Conservation (phyloP, 176 grass and related monocot genomes). For the barley (Hordeum vulgare) region DNA sequence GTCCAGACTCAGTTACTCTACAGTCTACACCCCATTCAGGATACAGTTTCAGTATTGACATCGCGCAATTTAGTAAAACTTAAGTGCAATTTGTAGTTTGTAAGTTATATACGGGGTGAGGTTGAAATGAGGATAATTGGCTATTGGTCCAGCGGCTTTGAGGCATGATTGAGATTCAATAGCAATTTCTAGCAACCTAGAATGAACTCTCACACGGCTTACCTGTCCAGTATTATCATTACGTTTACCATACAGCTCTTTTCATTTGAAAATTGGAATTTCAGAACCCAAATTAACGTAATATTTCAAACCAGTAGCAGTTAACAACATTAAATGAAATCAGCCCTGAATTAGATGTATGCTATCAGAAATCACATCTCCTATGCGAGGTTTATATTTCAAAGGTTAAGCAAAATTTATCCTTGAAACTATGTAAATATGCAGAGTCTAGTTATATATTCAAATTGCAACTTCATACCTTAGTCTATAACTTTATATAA, state of each 20-base stretch:
- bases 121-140: neutral
- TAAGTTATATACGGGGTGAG: neutral
- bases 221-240: neutral
- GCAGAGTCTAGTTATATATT: neutral
- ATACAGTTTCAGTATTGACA: neutral
- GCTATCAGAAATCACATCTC: neutral
- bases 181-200: neutral
- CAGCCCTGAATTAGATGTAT: neutral
- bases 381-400: neutral
- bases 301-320: neutral
- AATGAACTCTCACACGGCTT: neutral
- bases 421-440: neutral
- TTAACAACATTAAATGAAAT: neutral
- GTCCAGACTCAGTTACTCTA: too few relatives aligned
- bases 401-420: neutral
- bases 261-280: neutral
- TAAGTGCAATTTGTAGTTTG: neutral
- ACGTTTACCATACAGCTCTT: neutral
- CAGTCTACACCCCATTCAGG: too few relatives aligned
- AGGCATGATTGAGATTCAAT: neutral
- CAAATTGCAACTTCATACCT: neutral
- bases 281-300: neutral
- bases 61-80: neutral
- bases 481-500: neutral
- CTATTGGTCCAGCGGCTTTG: neutral